These are phyloP conservation scores for Osmanthus fragrans DNA, from an alignment of 257 asterid species.

Conservation along the genomic window DNA sequence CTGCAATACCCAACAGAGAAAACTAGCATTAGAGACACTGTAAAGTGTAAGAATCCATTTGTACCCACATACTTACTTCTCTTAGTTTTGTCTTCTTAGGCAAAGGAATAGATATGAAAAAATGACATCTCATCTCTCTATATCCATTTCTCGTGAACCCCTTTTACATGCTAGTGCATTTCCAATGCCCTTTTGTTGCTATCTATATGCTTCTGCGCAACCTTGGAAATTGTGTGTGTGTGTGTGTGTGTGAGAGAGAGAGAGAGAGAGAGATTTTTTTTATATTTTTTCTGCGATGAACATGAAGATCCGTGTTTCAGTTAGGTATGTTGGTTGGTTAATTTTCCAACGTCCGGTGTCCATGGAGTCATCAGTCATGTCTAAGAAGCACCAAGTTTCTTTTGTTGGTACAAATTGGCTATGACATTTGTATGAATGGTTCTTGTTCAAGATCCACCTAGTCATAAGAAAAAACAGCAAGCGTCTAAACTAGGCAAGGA, in stretches of 20 bases:
- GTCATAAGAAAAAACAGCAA: no score
- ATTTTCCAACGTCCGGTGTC: background rate
- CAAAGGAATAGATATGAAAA: background rate
- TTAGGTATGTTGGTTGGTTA: background rate
- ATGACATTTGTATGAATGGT: no score
- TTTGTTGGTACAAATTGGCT: background rate
- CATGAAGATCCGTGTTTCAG: background rate
- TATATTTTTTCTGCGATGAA: background rate
- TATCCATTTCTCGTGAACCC: slow-evolving; percentile 22
- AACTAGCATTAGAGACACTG: slow-evolving; percentile 6
- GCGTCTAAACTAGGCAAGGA: no score
- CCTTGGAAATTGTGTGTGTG: background rate
- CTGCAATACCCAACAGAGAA: slow-evolving; percentile 8
- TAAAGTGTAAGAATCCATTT: background rate
- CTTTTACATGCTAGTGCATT: background rate
- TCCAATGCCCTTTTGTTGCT: slow-evolving; percentile 6
- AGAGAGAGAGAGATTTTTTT: background rate
- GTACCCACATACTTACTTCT: background rate
- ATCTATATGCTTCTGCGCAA: background rate
- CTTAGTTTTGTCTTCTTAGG: background rate
- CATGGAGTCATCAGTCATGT: background rate
- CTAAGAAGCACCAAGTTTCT: background rate
- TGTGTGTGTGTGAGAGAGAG: background rate
- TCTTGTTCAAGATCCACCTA: no score
- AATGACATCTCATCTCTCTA: background rate